phyloP scores from a whole-genome alignment of 2,329 filamentous ascomycete species.

The Ophiocordyceps camponoti-saundersi region DNA sequence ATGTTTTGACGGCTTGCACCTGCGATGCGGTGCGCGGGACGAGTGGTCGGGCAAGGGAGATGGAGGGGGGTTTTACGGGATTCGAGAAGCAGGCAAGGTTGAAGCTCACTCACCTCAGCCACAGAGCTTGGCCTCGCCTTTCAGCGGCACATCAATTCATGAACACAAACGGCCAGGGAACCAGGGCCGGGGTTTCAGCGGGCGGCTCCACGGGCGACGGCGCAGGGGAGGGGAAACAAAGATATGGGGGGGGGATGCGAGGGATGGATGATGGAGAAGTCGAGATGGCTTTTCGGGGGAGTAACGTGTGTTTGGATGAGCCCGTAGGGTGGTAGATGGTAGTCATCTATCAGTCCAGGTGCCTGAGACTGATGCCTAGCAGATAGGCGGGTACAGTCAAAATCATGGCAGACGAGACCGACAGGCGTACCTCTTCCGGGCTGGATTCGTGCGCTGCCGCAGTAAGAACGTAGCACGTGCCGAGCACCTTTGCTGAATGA shows the following conservation, averaged over 20 bases:
- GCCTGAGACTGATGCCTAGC: neutral
- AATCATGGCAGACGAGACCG: neutral
- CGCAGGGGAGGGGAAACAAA: neutral
- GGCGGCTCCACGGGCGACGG: neutral
- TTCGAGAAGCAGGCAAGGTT: neutral
- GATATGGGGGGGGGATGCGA: neutral
- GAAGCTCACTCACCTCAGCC: neutral
- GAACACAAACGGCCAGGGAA: neutral
- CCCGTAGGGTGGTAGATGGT: neutral
- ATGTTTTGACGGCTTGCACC: neutral
- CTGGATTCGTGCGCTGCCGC: neutral
- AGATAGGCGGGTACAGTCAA: neutral
- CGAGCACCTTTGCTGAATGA: neutral
- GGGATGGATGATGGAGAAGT: neutral
- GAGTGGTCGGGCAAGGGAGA: neutral
- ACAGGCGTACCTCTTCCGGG: neutral
- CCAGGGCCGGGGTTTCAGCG: neutral
- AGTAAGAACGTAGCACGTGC: neutral
- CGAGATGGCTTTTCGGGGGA: neutral
- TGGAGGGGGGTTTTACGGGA: neutral
- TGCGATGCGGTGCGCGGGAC: neutral
- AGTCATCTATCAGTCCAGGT: neutral
- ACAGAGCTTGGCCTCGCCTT: neutral
- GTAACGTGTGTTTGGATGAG: neutral
- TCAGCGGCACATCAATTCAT: neutral